Percentiles rank a stretch among this genome's conserved stretches.
Evolutionary conservation across 768 basidiomycete species (phyloP).

Genomic region (Austroboletus eburneus): DNA sequence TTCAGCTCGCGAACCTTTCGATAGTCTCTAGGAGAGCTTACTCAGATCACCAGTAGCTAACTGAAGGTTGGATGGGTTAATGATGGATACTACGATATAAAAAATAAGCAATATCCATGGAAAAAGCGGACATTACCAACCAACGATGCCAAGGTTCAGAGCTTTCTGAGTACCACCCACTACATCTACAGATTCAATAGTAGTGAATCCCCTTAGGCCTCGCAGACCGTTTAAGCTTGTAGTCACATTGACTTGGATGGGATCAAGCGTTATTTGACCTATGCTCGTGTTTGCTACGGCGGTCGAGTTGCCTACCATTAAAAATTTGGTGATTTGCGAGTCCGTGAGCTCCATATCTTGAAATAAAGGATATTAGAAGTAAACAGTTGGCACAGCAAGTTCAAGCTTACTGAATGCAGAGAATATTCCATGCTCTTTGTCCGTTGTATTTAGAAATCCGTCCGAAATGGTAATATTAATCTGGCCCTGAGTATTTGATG

Average conservation of each 20-base stretch:
- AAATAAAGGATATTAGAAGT: constrained; percentile 1
- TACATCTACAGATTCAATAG: constrained; percentile 60
- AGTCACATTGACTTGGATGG: constrained; percentile 68
- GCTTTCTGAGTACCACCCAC: constrained; percentile 56
- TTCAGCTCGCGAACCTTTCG: not conserved
- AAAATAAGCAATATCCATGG: not conserved
- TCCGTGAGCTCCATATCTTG: constrained; percentile 57
- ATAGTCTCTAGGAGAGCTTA: constrained; percentile 29
- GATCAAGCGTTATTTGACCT: constrained; percentile 63
- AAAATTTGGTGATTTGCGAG: constrained; percentile 44
- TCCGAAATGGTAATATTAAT: constrained; percentile 61
- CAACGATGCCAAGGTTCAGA: constrained; percentile 56
- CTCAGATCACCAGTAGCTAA: constrained; percentile 60
- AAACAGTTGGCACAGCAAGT: not conserved
- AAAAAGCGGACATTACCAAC: constrained; percentile 29
- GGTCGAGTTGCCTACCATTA: constrained; percentile 54
- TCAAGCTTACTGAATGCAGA: constrained; percentile 52
- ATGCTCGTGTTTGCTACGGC: constrained; percentile 59
- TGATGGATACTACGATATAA: constrained; percentile 46
- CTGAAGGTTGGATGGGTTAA: constrained; percentile 66
- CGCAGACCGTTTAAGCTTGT: constrained; percentile 56
- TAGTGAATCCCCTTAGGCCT: constrained; percentile 53
- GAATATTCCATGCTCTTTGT: constrained; percentile 46
- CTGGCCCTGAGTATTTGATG: constrained; percentile 54
- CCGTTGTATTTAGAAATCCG: constrained; percentile 48